Base-by-base conservation (phyloP, 2,329 filamentous ascomycete species). In the Diplocarpon mali region DNA sequence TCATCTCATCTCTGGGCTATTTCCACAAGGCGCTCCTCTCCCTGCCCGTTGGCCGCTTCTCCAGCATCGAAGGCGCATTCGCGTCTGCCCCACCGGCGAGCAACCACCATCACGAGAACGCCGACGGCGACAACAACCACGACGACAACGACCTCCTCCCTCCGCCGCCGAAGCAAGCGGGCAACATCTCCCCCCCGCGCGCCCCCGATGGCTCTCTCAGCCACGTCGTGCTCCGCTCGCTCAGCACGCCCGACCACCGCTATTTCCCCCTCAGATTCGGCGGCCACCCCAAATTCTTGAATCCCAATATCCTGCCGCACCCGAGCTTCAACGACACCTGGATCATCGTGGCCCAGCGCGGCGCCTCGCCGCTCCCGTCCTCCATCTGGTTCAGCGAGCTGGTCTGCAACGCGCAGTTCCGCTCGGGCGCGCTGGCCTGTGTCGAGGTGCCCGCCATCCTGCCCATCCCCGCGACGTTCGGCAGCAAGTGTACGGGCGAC, bases 271-370 rank as follows among this genome's bases (percentile, higher is more conserved):
- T 78, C 54, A 58, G 64, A n/a, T 75, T 78, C 50, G 65, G 62
- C 12, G 57, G 58, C 27, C 53, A 63, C 6, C 44, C 54, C 5
- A 37, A 27, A 4, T 64, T 64, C 28, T 66, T 71, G 45, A 78
- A 78, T 46, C 73, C 75, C n/a, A 78, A 73, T 58, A 68, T 78
- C 50, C 67, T 78, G 32, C 73, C 75, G 0, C 75, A 78, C 54
- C 73, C 73, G 1, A 59, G 54, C 1, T 55, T 64, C 8, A 59
- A 64, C 3, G 58, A 72, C 34, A 70, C 65, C 1, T 78, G 67
- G 66, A 67, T 72, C 47, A 64, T 77, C 27, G 65, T 73, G 5
- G 71, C 71, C 5, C 73, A 76, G 54, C 61, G 63, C 40, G 48
- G 49, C 14, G 42, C 48, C 13, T 49, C 51, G 15, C 48, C 59